Percentiles rank a stretch among this genome's conserved stretches.
These are phyloP conservation scores for Noccaea caerulescens DNA, from an alignment of 345 rosid genomes.

Conservation along the genomic window DNA sequence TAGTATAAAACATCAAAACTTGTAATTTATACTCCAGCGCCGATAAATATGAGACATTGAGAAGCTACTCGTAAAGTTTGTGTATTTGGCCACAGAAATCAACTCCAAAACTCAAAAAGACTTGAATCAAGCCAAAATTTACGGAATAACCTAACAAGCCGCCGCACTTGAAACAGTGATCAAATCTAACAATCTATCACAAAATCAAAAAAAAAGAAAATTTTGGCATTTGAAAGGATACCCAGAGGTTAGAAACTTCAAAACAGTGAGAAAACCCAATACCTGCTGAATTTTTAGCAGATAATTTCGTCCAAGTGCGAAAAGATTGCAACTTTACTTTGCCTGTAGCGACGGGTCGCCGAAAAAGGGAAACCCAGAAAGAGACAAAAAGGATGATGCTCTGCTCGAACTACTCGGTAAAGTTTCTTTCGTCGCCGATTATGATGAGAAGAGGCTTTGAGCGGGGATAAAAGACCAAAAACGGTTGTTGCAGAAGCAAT, in stretches of 20 bases:
- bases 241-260: conserved; percentile 36
- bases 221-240: conserved; percentile 26
- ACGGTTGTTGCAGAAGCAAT: conserved; percentile 24
- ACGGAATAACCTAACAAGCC: conserved; percentile 16
- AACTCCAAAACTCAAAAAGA: conserved; percentile 7
- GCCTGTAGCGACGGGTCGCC: conserved; percentile 40
- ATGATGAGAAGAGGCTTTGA: conserved; percentile 30
- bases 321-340: conserved; percentile 40
- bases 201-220: conserved; percentile 35
- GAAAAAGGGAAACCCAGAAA: conserved; percentile 29
- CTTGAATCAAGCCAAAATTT: conserved; percentile 21
- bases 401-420: conserved; percentile 29
- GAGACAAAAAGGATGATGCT: conserved; percentile 25
- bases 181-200: conserved; percentile 30
- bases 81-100: not conserved
- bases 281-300: conserved; percentile 41
- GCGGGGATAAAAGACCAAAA: conserved; percentile 30
- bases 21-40: conserved; percentile 2
- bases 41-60: not conserved
- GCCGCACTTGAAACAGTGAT: conserved; percentile 27
- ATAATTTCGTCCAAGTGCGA: conserved; percentile 19
- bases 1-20: conserved; percentile 21
- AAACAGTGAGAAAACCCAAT: conserved; percentile 28
- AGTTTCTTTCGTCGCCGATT: conserved; percentile 33
- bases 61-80: conserved; percentile 19